phyloP scores from a whole-genome alignment of 441 rosid species.

The Biscutella laevigata region DNA sequence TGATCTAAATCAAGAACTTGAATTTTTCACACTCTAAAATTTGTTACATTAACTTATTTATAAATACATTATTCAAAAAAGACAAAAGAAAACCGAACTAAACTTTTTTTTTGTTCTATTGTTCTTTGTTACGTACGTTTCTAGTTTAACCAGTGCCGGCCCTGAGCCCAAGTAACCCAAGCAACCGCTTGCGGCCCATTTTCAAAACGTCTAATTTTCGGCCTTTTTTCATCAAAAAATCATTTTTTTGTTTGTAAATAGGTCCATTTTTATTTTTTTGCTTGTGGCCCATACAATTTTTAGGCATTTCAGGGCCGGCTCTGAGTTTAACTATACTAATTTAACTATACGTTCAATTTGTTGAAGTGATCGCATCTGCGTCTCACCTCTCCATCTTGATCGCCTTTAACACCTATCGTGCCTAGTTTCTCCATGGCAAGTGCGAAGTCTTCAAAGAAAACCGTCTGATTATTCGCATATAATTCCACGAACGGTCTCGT shows the following conservation, averaged over 20 bases:
- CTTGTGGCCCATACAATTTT: too few species aligned
- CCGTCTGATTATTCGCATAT: constrained; percentile 38
- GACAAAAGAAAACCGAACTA: background rate
- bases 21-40: background rate
- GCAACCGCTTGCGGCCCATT: too few species aligned
- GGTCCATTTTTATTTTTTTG: too few species aligned
- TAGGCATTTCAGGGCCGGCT: too few species aligned
- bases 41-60: background rate
- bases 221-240: too few species aligned
- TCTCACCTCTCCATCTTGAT: constrained; percentile 43
- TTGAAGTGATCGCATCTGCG: constrained; percentile 44
- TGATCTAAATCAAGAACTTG: background rate
- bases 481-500: constrained; percentile 33
- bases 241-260: too few species aligned
- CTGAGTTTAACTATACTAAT: too few species aligned
- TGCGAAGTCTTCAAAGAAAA: constrained; percentile 42
- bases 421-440: constrained; percentile 46
- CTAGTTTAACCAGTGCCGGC: too few species aligned
- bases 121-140: too few species aligned
- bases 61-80: background rate
- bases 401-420: constrained; percentile 33
- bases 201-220: too few species aligned
- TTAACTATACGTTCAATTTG: constrained; percentile 4
- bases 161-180: too few species aligned
- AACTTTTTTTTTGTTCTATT: too few species aligned